A percentile compares a stretch with the other conserved stretches of the same genome.
These are phyloP conservation scores for Ophiostoma sp. DNA, from an alignment of 2,329 filamentous ascomycete species.

Conservation along the genomic window DNA sequence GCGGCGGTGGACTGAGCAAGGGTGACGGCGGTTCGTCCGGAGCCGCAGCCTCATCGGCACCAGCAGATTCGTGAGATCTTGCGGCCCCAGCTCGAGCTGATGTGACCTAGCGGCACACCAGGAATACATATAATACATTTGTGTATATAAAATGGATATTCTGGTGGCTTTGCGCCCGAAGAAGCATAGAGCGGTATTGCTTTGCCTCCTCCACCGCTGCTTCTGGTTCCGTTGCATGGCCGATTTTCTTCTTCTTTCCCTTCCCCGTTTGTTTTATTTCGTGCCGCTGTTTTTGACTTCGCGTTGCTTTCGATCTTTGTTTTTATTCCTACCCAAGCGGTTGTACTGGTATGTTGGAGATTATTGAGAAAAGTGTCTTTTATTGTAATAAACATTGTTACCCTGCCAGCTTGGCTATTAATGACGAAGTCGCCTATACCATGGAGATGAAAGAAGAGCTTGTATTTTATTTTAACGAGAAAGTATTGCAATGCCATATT, in stretches of 20 bases:
- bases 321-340: neutral
- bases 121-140: neutral
- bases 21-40: constrained; percentile 54
- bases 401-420: neutral
- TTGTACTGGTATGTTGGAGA: constrained; percentile 4
- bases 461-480: neutral
- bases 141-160: neutral
- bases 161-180: neutral
- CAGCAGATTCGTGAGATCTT: constrained; percentile 28
- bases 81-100: neutral
- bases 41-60: constrained; percentile 35
- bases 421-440: neutral
- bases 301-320: neutral
- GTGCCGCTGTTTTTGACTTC: neutral
- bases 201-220: neutral
- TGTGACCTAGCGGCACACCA: neutral
- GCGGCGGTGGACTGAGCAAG: constrained; percentile 36
- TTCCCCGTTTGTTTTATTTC: neutral
- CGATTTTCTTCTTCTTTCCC: neutral
- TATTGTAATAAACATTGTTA: constrained; percentile 1
- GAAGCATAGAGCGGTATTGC: neutral
- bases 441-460: neutral
- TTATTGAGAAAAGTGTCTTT: constrained; percentile 14
- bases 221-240: neutral
- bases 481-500: neutral